Evolutionary conservation across 2,329 filamentous ascomycete genomes (phyloP), one percentile per base, ranked within the genome.

Genomic region (Claviceps sp.): DNA sequence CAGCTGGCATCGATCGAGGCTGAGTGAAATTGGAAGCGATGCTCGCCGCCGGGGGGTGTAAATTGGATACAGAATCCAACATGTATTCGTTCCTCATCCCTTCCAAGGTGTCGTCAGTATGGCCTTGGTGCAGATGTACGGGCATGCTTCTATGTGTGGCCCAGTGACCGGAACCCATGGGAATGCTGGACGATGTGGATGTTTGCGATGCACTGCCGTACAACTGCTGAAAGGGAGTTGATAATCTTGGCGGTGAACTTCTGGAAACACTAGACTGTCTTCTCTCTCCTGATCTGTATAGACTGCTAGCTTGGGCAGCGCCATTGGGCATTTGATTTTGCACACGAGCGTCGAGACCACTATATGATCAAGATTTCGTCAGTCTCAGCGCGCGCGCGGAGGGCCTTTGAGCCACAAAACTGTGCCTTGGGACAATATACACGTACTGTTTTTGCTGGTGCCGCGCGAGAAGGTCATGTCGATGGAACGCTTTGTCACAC

Each of bases 381-480:
- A 50, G 39, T 50, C 14, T 17, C 20, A 8, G 1, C 5, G 20
- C 20, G 17, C 11, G 4, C 1, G 17, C 1, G 20, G 42, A 11
- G 14, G 20, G 40, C n/a, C n/a, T 14, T n/a, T 7, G 39, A 42
- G 39, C 16, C 4, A 17, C n/a, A 34, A 37, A 26, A 17, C 14
- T 50, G 23, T 17, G 23, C 22, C 44, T 6, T 6, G 29, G n/a
- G 14, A n/a, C 20, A 47, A 38, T 11, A 13, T 22, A 4, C 11
- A 59, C 66, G 57, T 62, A 69, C 67, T 69, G 66, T 58, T 61
- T 63, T 51, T 66, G 65, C n/a, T 65, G 57, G 58, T 83, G 80
- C 39, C 80, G 75, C n/a, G 75, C 70, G 17, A 82, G 68, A 11
- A 83, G 65, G 61, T 83, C 80, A 45, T 74, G 71, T 50, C 80